Base-by-base conservation (phyloP, 192 early-diverging fungal species). In the Coemansia sp. region DNA sequence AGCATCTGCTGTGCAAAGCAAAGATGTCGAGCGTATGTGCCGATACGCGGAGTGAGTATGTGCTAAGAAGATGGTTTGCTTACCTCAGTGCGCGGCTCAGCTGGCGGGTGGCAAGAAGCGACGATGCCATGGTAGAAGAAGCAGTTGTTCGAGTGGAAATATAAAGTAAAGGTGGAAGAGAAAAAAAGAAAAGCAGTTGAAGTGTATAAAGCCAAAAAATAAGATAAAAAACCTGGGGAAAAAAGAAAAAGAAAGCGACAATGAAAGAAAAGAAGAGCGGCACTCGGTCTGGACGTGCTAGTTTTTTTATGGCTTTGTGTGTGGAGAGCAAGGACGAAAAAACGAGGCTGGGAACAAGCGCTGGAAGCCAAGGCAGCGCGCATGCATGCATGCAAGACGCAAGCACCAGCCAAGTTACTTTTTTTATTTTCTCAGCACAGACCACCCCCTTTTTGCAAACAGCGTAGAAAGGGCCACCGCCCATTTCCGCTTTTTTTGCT, bases 71-170 rank as follows among this genome's bases (percentile, higher is more conserved):
- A 25, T 25, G 22, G 22, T 25, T 25, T 25, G 22, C 22, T 64
- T 69, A 69, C 67, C 67, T 63, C 34, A 56, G 30, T 11, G 67
- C 50, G 11, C 31, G 52, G 33, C 67, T 56, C 29, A 69, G 60
- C 29, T 69, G 67, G 60, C 61, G 61, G 55, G 60, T 60, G 28
- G 61, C 34, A 48, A 70, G 25, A 40, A 55, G 54, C 28, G 62
- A 52, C 59, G 60, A 63, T 63, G 55, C 32, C 7, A 50, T 34
- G 7, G 50, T 3, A 38, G 11, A 36, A 58, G 7, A 58, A 36
- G n/a, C 18, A 31, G 22, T 48, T 29, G 42, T 12, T 11, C 14
- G 30, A 33, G 29, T 29, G 38, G 28, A 20, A 51, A 38, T 14
- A 6, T 49, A 67, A 17, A 51, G 22, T 45, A 45, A 31, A 14